These are phyloP conservation scores for Syncephalis fuscata DNA, from an alignment of 371 early-diverging fungal species.

Conservation along the genomic window DNA sequence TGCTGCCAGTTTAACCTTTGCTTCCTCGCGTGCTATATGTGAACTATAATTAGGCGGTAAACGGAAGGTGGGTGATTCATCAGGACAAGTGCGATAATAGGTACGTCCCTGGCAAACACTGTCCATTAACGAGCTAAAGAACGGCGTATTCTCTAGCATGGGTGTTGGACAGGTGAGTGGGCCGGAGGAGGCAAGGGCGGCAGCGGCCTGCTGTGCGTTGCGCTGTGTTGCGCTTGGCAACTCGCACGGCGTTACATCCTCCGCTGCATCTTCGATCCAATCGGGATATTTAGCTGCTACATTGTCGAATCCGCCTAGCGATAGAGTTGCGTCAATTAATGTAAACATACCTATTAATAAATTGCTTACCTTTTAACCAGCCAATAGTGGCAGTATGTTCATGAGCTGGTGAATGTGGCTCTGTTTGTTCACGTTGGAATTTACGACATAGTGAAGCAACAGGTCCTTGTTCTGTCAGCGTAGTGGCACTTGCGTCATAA, in stretches of 20 bases:
- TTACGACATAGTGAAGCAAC: constrained; percentile 22
- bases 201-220: background rate
- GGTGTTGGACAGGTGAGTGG: constrained; percentile 10
- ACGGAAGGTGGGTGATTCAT: constrained; percentile 8
- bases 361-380: constrained; percentile 9
- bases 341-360: too few relatives aligned
- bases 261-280: constrained; percentile 11
- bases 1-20: too few relatives aligned
- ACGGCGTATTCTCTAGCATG: constrained; percentile 18
- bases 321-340: background rate
- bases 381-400: constrained; percentile 19
- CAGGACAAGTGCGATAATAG: constrained; percentile 14
- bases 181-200: background rate
- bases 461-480: constrained; percentile 21
- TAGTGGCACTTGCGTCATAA: constrained; percentile 27
- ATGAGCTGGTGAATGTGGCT: constrained; percentile 1
- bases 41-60: background rate
- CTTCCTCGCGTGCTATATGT: too few relatives aligned
- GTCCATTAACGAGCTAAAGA: constrained; percentile 19
- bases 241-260: background rate
- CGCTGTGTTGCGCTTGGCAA: background rate
- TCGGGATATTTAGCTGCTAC: constrained; percentile 12
- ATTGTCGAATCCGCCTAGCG: constrained; percentile 22
- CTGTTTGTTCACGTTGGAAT: constrained; percentile 6
- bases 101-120: constrained; percentile 14